These are phyloP conservation scores for Beverwykella pulmonaria DNA, from an alignment of 495 filamentous ascomycete species.

Conservation along the genomic window DNA sequence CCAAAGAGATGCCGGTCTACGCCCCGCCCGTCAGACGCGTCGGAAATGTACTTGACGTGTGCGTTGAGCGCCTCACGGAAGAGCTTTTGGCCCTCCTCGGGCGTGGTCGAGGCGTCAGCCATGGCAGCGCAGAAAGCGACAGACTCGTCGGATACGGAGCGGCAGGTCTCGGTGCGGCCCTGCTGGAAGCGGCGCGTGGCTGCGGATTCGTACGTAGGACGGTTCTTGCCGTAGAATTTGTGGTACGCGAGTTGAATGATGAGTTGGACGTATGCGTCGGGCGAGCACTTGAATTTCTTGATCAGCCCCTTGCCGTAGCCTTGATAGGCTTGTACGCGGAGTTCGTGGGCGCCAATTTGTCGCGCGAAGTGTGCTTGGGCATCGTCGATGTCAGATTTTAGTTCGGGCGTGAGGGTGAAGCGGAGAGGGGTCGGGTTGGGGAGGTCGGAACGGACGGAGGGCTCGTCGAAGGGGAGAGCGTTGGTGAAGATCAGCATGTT, in stretches of 20 bases:
- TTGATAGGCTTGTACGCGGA: slow-evolving; percentile 91
- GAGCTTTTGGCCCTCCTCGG: slow-evolving; percentile 66
- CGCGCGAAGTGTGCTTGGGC: slow-evolving; percentile 75
- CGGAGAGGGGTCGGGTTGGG: slow-evolving; percentile 75
- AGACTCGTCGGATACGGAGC: slow-evolving; percentile 86
- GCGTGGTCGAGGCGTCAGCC: slow-evolving; percentile 62
- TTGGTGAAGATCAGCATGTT: slow-evolving; percentile 88
- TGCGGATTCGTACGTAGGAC: slow-evolving; percentile 97
- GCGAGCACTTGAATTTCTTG: slow-evolving; percentile 99
- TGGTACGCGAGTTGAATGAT: slow-evolving; percentile 97
- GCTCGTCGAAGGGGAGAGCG: slow-evolving; percentile 81
- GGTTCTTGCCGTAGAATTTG: slow-evolving; percentile 98
- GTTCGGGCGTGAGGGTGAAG: slow-evolving; percentile 73
- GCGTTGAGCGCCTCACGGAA: slow-evolving; percentile 80
- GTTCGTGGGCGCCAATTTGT: slow-evolving; percentile 84
- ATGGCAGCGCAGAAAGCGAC: slow-evolving; percentile 90
- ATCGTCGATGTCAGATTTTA: slow-evolving; percentile 72
- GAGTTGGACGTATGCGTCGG: slow-evolving; percentile 98
- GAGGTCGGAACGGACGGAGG: slow-evolving; percentile 75
- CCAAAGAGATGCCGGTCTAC: slow-evolving; percentile 97
- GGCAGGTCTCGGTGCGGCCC: slow-evolving; percentile 95
- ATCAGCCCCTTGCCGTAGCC: slow-evolving; percentile 98
- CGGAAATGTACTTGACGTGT: slow-evolving; percentile 86
- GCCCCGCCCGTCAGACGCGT: slow-evolving; percentile 87
- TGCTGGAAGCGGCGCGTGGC: slow-evolving; percentile 92